These are phyloP conservation scores for Podaxis sp. DNA, from an alignment of 768 basidiomycete genomes.

Conservation along the genomic window DNA sequence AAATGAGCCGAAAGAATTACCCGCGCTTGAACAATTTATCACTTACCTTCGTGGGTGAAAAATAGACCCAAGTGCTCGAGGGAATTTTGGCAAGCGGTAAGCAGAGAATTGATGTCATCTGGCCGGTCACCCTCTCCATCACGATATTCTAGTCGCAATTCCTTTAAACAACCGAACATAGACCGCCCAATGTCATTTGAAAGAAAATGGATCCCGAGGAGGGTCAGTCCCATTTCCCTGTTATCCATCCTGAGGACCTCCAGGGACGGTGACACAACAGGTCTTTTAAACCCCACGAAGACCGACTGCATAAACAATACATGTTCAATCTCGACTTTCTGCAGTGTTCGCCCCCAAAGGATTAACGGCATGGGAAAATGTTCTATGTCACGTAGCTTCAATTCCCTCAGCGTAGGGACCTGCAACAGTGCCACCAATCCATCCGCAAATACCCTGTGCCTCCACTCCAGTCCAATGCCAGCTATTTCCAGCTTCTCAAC, in stretches of 20 bases:
- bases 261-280: constrained; percentile 2
- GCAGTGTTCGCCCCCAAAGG: constrained; percentile 7
- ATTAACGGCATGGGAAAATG: constrained; percentile 5
- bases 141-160: constrained; percentile 4
- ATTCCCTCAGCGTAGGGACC: constrained; percentile 3
- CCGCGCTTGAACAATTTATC: not conserved
- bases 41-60: constrained; percentile 10
- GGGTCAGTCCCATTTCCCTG: constrained; percentile 1
- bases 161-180: constrained; percentile 1
- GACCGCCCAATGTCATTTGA: constrained; percentile 2
- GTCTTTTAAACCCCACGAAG: not conserved
- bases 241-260: constrained; percentile 12
- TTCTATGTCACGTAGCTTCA: constrained; percentile 4
- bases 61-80: constrained; percentile 9
- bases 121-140: constrained; percentile 2
- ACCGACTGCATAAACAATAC: not conserved
- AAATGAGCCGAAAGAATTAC: not conserved
- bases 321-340: constrained; percentile 5
- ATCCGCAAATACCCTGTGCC: not conserved
- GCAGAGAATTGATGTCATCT: constrained; percentile 1
- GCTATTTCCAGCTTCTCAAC: constrained; percentile 6
- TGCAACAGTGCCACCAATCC: constrained; percentile 8
- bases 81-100: constrained; percentile 7
- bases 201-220: constrained; percentile 5
- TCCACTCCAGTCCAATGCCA: constrained; percentile 4